Conservation (phyloP, 768 basidiomycete species). For the Lepiota venenata region DNA sequence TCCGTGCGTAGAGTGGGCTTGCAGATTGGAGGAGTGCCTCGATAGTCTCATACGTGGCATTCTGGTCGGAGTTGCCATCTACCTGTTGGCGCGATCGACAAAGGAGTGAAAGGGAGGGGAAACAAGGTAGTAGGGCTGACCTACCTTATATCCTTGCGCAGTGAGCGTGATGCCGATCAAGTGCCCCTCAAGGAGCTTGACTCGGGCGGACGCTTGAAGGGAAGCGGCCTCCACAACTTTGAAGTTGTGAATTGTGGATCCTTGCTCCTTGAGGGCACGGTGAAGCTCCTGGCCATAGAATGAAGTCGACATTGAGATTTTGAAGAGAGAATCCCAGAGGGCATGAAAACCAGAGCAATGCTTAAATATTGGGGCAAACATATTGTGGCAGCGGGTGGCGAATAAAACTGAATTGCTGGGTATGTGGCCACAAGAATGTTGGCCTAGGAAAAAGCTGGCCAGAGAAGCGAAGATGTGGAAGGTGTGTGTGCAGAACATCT, state of each 20-base stretch:
- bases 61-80: slow-evolving; percentile 20
- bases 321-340: not conserved
- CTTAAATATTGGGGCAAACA: slow-evolving; percentile 8
- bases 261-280: slow-evolving; percentile 54
- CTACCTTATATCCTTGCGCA: slow-evolving; percentile 54
- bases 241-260: slow-evolving; percentile 51
- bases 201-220: slow-evolving; percentile 48
- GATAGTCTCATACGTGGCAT: slow-evolving; percentile 47
- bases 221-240: slow-evolving; percentile 34
- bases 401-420: slow-evolving; percentile 5
- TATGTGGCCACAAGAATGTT: slow-evolving; percentile 3
- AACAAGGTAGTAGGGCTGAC: slow-evolving; percentile 7
- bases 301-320: slow-evolving; percentile 16
- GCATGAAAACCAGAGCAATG: not conserved
- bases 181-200: slow-evolving; percentile 56
- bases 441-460: not conserved
- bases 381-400: not conserved
- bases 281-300: slow-evolving; percentile 51
- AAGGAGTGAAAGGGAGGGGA: slow-evolving; percentile 8
- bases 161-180: slow-evolving; percentile 45
- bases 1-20: slow-evolving; percentile 52
- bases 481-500: slow-evolving; percentile 7
- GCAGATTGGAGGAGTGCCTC: slow-evolving; percentile 52
- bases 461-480: slow-evolving; percentile 9
- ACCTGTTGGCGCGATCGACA: slow-evolving; percentile 15